A percentile compares a stretch with the other conserved stretches of the same genome.
phyloP scores from a whole-genome alignment of 139 green algal genomes.

The Haematococcus lacustris region DNA sequence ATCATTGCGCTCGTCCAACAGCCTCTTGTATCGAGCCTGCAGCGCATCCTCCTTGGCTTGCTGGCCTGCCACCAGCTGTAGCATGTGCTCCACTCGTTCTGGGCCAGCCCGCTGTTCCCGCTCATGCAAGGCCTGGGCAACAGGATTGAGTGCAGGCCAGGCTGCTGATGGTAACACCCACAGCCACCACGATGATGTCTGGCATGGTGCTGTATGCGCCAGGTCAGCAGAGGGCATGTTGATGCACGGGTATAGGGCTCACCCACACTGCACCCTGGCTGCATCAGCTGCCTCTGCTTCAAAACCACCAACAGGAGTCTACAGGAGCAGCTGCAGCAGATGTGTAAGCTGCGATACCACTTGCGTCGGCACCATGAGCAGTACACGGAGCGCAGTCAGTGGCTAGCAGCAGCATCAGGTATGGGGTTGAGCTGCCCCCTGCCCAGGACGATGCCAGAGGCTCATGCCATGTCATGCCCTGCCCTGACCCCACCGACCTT shows the following conservation, averaged over 20 bases:
- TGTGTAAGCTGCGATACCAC: no score
- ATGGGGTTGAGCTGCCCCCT: neutral
- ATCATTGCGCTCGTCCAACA: slow-evolving; percentile 21
- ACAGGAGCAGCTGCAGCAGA: no score
- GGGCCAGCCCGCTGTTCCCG: slow-evolving; percentile 53
- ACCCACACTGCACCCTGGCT: neutral
- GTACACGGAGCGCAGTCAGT: neutral
- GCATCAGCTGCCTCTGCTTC: no score
- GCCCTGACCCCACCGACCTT: slow-evolving; percentile 2
- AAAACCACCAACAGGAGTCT: neutral
- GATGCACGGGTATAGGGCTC: no score
- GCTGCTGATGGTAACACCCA: neutral
- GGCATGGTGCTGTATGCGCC: neutral
- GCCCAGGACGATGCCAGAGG: neutral
- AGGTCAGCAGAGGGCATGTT: no score
- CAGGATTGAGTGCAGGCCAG: neutral
- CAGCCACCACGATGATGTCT: neutral
- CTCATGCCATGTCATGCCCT: neutral
- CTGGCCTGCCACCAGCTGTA: slow-evolving; percentile 46
- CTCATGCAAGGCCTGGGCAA: slow-evolving; percentile 45
- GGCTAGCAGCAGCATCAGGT: neutral
- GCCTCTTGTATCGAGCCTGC: slow-evolving; percentile 47
- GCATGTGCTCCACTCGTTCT: slow-evolving; percentile 39
- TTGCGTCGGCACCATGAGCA: neutral
- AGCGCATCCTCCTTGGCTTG: slow-evolving; percentile 46